These are phyloP conservation scores for Ceratobasidium sp. DNA, from an alignment of 1,284 basidiomycete species.

Conservation along the genomic window DNA sequence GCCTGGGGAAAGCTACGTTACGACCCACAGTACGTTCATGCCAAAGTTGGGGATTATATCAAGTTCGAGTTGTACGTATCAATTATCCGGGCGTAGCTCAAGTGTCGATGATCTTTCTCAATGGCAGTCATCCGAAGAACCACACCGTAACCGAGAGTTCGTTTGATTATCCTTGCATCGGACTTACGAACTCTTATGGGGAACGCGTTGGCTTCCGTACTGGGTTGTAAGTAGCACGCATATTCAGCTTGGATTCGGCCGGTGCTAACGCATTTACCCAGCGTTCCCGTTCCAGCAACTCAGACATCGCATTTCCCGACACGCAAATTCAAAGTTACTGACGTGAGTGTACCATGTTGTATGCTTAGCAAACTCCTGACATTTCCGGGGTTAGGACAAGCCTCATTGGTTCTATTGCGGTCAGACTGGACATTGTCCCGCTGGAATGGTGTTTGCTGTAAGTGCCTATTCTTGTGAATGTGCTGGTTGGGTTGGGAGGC, in stretches of 20 bases:
- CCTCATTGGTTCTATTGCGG: slow-evolving; percentile 44
- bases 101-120: background rate
- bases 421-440: slow-evolving; percentile 34
- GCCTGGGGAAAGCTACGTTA: slow-evolving; percentile 14
- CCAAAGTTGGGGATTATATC: background rate
- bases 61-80: slow-evolving; percentile 18
- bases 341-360: slow-evolving; percentile 12
- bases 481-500: background rate
- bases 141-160: slow-evolving; percentile 19
- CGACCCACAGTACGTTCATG: background rate
- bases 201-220: slow-evolving; percentile 10
- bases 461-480: background rate
- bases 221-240: slow-evolving; percentile 7
- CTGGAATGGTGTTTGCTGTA: slow-evolving; percentile 46
- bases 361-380: background rate
- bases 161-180: background rate
- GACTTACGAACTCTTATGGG: background rate
- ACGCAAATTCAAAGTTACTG: slow-evolving; percentile 24
- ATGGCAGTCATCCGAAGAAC: slow-evolving; percentile 17
- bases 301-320: slow-evolving; percentile 29
- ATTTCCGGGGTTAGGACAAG: background rate
- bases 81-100: background rate
- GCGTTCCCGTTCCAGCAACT: slow-evolving; percentile 1
- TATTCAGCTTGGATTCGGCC: background rate
- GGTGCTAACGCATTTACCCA: slow-evolving; percentile 1